Conservation (phyloP, 352 stramenopile species). For the Globisporangium cystogenes region DNA sequence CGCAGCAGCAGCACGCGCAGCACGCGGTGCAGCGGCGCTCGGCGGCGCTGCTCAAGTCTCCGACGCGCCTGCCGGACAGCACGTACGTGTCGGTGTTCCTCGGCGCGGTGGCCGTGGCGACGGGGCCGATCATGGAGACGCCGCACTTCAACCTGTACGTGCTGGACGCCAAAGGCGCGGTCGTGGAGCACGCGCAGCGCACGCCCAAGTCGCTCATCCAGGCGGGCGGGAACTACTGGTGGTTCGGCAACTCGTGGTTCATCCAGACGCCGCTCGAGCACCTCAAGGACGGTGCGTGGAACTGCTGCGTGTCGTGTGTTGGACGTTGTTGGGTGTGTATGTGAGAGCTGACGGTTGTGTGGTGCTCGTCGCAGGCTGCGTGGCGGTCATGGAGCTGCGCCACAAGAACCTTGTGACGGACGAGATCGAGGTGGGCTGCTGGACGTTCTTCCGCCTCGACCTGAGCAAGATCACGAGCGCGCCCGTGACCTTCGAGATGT, state of each 20-base stretch:
- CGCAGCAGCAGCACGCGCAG: constrained; percentile 8
- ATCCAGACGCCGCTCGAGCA: constrained; percentile 81
- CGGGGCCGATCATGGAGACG: constrained; percentile 82
- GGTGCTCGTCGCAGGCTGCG: constrained; percentile 56
- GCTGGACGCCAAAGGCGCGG: constrained; percentile 61
- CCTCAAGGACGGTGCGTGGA: constrained; percentile 71
- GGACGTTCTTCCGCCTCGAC: constrained; percentile 87
- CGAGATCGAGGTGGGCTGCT: constrained; percentile 84
- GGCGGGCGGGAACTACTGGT: constrained; percentile 83
- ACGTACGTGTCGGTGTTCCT: constrained; percentile 87
- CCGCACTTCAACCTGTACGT: constrained; percentile 86
- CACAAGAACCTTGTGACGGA: constrained; percentile 80
- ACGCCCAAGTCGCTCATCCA: constrained; percentile 86
- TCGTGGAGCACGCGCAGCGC: constrained; percentile 68
- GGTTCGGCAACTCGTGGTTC: constrained; percentile 88
- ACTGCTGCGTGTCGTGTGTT: too few species aligned
- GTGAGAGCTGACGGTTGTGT: constrained; percentile 2
- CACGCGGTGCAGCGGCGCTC: constrained; percentile 8
- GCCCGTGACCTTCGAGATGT: constrained; percentile 87
- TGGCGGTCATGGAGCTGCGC: constrained; percentile 84
- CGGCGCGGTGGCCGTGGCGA: constrained; percentile 72
- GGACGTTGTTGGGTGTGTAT: constrained; percentile 2
- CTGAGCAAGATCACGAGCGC: constrained; percentile 86
- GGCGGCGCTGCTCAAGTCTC: constrained; percentile 41
- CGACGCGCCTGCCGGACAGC: constrained; percentile 56